Conservation (phyloP, 352 stramenopile genomes). For the Phytophthora pistaciae region DNA sequence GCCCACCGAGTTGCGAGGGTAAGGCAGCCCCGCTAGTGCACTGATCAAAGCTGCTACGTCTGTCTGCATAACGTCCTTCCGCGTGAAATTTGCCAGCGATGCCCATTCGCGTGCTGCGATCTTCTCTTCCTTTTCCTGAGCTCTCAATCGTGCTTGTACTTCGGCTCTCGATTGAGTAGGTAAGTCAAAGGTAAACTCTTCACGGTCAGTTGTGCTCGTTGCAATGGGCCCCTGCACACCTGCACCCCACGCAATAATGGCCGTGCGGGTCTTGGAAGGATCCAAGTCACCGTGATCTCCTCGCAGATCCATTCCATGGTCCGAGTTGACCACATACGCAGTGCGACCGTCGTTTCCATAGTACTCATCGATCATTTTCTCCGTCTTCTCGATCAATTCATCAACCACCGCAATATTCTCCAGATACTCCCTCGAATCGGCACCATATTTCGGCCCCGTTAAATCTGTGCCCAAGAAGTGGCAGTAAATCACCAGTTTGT, state of each 20-base stretch:
- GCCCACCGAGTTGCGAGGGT: conserved; percentile 83
- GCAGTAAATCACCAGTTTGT: conserved; percentile 81
- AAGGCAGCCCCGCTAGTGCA: conserved; percentile 70
- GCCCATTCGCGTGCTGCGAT: conserved; percentile 53
- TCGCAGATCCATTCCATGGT: conserved; percentile 88
- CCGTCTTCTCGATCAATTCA: conserved; percentile 70
- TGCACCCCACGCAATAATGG: conserved; percentile 81
- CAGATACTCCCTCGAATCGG: conserved; percentile 74
- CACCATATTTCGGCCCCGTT: conserved; percentile 80
- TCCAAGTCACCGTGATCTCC: conserved; percentile 79
- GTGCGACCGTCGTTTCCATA: conserved; percentile 73
- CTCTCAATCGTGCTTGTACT: conserved; percentile 52
- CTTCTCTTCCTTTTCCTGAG: conserved; percentile 53
- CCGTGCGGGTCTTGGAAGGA: conserved; percentile 80
- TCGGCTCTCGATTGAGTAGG: conserved; percentile 69
- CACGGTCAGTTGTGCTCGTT: not conserved
- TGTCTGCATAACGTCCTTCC: conserved; percentile 86
- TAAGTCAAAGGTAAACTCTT: conserved; percentile 63
- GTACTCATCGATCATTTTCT: conserved; percentile 68
- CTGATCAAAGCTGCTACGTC: conserved; percentile 80
- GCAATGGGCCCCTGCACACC: conserved; percentile 51
- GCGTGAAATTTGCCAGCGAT: conserved; percentile 50
- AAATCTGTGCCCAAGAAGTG: conserved; percentile 87
- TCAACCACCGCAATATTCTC: conserved; percentile 86
- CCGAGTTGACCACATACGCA: conserved; percentile 79